These are phyloP conservation scores for Penicillium griseofulvum DNA, from an alignment of 2,329 filamentous ascomycete genomes.

Conservation along the genomic window DNA sequence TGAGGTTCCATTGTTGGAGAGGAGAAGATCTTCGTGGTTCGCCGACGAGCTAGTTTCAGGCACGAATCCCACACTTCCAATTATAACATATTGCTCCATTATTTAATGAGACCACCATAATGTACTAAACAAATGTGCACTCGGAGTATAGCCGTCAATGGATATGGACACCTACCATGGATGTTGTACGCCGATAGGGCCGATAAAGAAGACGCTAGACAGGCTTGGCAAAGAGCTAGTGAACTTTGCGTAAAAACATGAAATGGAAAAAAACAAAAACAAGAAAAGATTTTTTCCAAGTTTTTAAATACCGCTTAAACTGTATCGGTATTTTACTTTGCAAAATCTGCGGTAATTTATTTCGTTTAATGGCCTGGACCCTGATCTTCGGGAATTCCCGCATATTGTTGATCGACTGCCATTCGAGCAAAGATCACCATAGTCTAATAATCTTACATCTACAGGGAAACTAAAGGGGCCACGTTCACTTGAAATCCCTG, in stretches of 20 bases:
- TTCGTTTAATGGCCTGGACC: background rate
- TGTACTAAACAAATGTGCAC: background rate
- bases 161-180: background rate
- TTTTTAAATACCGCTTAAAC: background rate
- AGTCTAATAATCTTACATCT: background rate
- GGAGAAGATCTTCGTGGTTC: background rate
- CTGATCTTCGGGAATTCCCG: background rate
- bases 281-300: background rate
- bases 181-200: conserved; percentile 1
- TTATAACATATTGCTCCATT: background rate
- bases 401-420: background rate
- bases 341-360: conserved; percentile 1
- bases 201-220: conserved; percentile 8
- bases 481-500: background rate
- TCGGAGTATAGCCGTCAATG: background rate
- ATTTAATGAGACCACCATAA: background rate
- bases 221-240: conserved; percentile 1
- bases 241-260: background rate
- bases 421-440: background rate
- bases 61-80: background rate
- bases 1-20: background rate
- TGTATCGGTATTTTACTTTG: background rate
- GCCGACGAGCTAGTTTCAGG: conserved; percentile 6
- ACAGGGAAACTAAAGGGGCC: background rate
- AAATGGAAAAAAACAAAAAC: no score